Base-by-base conservation (phyloP, 1,284 basidiomycete species). In the Melampsora abietis-canadensis region DNA sequence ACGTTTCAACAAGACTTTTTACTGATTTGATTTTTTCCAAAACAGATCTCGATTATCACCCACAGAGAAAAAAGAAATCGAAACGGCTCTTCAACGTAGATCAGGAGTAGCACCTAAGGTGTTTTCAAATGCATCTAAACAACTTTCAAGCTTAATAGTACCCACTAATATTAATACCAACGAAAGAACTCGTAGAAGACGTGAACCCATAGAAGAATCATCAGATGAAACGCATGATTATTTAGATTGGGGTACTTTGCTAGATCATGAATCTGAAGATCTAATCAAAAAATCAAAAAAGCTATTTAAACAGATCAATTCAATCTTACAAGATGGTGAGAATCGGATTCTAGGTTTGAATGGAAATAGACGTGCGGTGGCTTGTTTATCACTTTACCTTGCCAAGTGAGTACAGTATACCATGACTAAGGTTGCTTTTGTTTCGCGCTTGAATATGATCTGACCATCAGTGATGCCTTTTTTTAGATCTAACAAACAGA, bases 31-130 rank as follows among this genome's bases (percentile, higher is more conserved):
- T 15, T 44, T 44, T 14, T 14, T 44, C 8, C 1, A n/a, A 54
- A 54, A 8, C 19, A 54, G 51, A n/a, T 46, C 68, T 51, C 3
- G 21, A 40, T 10, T 47, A 7, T 14, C 59, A 17, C 8, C 27
- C 2, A 47, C 46, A 14, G 61, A 72, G 27, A 59, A 60, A 1
- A 65, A 66, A 40, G 51, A 19, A n/a, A 14, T 66, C 7, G 63
- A 73, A 57, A 66, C 63, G 15, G 54, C 70, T 12, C 64, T 73
- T n/a, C 70, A 73, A 66, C 70, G 70, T 30, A 57, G 51, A 14
- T 73, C 70, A n/a, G 70, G 70, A 2, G 70, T 73, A 2, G 19
- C 47, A 15, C 17, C 48, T 17, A 17, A 34, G 6, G 30, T 66
- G 2, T 73, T 73, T 30, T 66, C 70, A 14, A 34, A 44, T 47